Conservation (phyloP, 208 protist genomes). For the Crithidia sp. region DNA sequence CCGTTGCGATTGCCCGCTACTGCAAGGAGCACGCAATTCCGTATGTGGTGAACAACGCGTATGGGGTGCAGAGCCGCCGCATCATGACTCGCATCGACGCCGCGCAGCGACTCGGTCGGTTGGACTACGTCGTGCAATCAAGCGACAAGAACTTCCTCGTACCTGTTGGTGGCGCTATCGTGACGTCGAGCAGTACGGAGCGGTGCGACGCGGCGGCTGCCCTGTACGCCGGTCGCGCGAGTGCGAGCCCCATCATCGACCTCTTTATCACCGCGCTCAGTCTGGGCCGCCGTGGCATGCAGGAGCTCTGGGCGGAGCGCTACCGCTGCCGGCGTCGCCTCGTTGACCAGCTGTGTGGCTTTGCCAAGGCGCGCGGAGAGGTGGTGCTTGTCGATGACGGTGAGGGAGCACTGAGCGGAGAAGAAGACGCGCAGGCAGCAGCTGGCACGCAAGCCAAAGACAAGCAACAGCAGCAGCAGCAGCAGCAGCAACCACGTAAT, state of each 20-base stretch:
- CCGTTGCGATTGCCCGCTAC: slow-evolving; percentile 91
- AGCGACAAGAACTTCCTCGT: slow-evolving; percentile 99
- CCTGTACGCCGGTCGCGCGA: slow-evolving; percentile 95
- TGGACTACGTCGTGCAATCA: slow-evolving; percentile 96
- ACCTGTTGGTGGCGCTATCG: slow-evolving; percentile 94
- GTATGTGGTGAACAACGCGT: slow-evolving; percentile 99
- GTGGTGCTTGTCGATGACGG: slow-evolving; percentile 30
- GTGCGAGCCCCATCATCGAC: slow-evolving; percentile 90
- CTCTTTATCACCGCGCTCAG: slow-evolving; percentile 97
- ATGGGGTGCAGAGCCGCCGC: slow-evolving; percentile 94
- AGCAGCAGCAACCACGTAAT: slow-evolving; percentile 37
- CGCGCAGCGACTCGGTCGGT: slow-evolving; percentile 69
- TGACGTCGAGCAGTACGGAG: slow-evolving; percentile 40
- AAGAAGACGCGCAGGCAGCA: neutral
- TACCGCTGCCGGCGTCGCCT: slow-evolving; percentile 51
- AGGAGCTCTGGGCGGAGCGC: slow-evolving; percentile 76
- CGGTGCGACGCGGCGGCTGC: slow-evolving; percentile 40
- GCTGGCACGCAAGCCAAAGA: neutral
- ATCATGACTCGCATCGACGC: slow-evolving; percentile 87
- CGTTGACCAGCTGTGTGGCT: slow-evolving; percentile 36
- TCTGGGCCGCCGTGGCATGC: slow-evolving; percentile 90
- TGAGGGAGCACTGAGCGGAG: neutral
- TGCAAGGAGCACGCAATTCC: slow-evolving; percentile 84
- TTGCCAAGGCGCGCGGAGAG: slow-evolving; percentile 62
- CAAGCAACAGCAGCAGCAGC: neutral